Evolutionary conservation across 805 yeast species (phyloP).

Genomic region (Candida hungchunana): DNA sequence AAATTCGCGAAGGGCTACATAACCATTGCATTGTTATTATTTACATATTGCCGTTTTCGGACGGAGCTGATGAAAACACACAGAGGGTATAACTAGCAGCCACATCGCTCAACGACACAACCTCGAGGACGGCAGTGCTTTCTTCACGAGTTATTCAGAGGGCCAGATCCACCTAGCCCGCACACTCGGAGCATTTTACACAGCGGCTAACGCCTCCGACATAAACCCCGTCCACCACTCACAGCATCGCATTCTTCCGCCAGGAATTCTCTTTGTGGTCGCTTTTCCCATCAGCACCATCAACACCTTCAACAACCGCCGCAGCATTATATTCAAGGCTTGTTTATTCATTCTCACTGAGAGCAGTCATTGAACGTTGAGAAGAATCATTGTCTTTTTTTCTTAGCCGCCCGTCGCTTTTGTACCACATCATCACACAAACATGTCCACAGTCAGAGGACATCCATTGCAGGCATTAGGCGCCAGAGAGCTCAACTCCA

Average conservation of each 20-base stretch:
- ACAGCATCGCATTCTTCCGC: constrained; percentile 5
- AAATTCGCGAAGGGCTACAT: constrained; percentile 10
- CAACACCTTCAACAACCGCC: too few species aligned
- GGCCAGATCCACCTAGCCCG: too few species aligned
- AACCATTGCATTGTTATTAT: constrained; percentile 21
- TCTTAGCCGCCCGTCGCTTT: constrained; percentile 1
- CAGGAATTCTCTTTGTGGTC: constrained; percentile 5
- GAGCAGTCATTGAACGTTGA: too few species aligned
- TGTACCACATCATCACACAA: constrained; percentile 6
- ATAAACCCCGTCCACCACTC: background rate
- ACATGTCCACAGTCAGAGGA: constrained; percentile 32
- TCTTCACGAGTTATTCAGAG: too few species aligned
- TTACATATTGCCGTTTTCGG: constrained; percentile 25
- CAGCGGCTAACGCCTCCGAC: constrained; percentile 2
- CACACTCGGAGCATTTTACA: too few species aligned
- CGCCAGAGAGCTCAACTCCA: constrained; percentile 31
- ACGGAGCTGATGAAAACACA: constrained; percentile 13
- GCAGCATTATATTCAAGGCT: too few species aligned
- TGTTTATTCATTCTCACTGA: too few species aligned
- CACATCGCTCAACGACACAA: constrained; percentile 9
- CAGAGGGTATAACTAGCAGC: constrained; percentile 12
- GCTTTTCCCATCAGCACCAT: constrained; percentile 1
- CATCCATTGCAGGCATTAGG: constrained; percentile 38
- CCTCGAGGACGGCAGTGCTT: background rate
- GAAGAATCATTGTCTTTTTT: background rate